A percentile compares a stretch with the other conserved stretches of the same genome.
Conservation (phyloP, 306 rosid genomes). For the Quercus glauca region DNA sequence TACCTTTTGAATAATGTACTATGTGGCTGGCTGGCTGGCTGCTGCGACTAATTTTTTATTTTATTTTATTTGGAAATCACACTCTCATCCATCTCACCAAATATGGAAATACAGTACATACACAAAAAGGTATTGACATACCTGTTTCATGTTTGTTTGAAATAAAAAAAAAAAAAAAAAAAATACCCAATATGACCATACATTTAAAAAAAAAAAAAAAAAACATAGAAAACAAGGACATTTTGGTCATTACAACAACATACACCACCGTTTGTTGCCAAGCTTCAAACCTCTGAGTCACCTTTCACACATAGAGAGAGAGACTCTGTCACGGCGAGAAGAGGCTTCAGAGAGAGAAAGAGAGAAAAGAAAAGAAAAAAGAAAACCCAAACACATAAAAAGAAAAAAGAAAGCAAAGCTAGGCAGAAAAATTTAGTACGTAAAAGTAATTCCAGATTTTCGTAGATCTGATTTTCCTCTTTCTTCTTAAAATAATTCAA, state of each 20-base stretch:
- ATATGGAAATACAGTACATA: no score
- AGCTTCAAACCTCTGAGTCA: neutral
- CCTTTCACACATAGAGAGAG: neutral
- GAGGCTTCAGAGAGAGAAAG: neutral
- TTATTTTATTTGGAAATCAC: no score
- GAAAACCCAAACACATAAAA: neutral
- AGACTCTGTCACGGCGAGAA: neutral
- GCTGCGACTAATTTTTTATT: no score
- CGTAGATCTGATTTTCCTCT: constrained; percentile 21
- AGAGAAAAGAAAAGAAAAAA: neutral
- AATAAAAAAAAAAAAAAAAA: no score
- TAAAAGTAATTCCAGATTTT: neutral
- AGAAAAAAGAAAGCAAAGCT: neutral
- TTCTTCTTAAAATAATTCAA: neutral
- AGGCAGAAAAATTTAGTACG: neutral
- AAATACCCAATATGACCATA: neutral
- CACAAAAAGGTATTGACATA: no score
- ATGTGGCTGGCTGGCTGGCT: no score
- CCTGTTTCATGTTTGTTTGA: no score
- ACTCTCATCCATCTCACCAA: no score
- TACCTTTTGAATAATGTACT: no score
- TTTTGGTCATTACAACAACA: neutral
- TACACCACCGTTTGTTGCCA: neutral
- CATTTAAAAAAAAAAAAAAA: no score
- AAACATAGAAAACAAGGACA: neutral